Evolutionary conservation across 805 yeast genomes (phyloP).

Genomic region (Kuraishia ogatae): DNA sequence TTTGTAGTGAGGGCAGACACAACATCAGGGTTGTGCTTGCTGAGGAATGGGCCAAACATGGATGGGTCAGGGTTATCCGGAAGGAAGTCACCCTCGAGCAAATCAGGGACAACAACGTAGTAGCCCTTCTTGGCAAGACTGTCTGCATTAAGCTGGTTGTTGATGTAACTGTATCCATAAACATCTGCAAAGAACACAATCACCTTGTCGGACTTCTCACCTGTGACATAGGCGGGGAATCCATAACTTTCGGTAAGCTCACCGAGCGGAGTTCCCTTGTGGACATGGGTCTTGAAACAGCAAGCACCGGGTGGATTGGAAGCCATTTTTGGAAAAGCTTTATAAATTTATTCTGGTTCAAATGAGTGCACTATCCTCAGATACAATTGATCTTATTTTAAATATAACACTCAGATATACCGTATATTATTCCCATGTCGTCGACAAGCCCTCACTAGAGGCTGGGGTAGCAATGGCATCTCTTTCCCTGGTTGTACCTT

Average conservation of each 20-base stretch:
- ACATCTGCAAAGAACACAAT: slow-evolving; percentile 65
- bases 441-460: too few relatives aligned
- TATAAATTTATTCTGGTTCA: background rate
- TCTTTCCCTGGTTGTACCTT: too few relatives aligned
- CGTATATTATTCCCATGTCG: too few relatives aligned
- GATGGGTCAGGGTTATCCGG: slow-evolving; percentile 11
- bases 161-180: slow-evolving; percentile 51
- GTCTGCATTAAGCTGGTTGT: slow-evolving; percentile 57
- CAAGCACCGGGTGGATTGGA: slow-evolving; percentile 28
- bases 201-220: slow-evolving; percentile 34
- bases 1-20: background rate
- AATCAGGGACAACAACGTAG: slow-evolving; percentile 70
- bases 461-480: too few relatives aligned
- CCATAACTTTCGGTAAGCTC: slow-evolving; percentile 30
- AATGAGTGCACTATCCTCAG: background rate
- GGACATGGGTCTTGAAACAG: slow-evolving; percentile 32
- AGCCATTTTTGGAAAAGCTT: background rate
- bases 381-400: background rate
- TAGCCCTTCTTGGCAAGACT: slow-evolving; percentile 53
- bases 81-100: slow-evolving; percentile 45
- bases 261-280: slow-evolving; percentile 46
- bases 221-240: slow-evolving; percentile 34
- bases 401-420: too few relatives aligned
- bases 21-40: slow-evolving; percentile 29
- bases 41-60: slow-evolving; percentile 38